phyloP scores from a whole-genome alignment of 176 grass and related monocot species.

The Zoysia pacifica region DNA sequence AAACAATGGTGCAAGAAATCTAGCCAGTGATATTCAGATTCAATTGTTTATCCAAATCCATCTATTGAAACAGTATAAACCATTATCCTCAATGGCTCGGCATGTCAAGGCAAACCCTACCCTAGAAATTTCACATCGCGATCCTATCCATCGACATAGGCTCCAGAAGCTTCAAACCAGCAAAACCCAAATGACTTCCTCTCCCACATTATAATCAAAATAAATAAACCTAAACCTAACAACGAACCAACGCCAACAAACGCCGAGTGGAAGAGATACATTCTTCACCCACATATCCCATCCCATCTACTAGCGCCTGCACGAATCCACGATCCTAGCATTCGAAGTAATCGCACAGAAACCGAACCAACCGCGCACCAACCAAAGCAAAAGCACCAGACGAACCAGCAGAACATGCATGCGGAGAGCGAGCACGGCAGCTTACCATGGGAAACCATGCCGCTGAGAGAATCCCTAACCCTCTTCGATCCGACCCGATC shows the following conservation, averaged over 20 bases:
- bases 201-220: slow-evolving; percentile 19
- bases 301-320: not conserved
- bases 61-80: not conserved
- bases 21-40: not conserved
- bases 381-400: slow-evolving; percentile 13
- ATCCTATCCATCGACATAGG: not conserved
- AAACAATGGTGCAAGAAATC: slow-evolving; percentile 15
- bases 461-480: not conserved
- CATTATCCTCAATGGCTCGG: not conserved
- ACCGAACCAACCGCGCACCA: not conserved
- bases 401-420: slow-evolving; percentile 9
- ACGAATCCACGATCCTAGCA: slow-evolving; percentile 39
- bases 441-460: slow-evolving; percentile 25
- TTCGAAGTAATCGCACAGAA: not conserved
- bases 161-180: not conserved
- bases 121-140: not conserved
- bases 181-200: slow-evolving; percentile 2
- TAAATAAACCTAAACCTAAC: slow-evolving; percentile 16
- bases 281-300: not conserved
- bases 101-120: slow-evolving; percentile 30
- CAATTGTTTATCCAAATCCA: not conserved
- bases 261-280: not conserved
- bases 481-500: slow-evolving; percentile 24
- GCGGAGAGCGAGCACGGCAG: not conserved
- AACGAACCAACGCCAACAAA: not conserved